Base-by-base conservation (phyloP, 2,329 filamentous ascomycete species). In the Clonostachys rosea region DNA sequence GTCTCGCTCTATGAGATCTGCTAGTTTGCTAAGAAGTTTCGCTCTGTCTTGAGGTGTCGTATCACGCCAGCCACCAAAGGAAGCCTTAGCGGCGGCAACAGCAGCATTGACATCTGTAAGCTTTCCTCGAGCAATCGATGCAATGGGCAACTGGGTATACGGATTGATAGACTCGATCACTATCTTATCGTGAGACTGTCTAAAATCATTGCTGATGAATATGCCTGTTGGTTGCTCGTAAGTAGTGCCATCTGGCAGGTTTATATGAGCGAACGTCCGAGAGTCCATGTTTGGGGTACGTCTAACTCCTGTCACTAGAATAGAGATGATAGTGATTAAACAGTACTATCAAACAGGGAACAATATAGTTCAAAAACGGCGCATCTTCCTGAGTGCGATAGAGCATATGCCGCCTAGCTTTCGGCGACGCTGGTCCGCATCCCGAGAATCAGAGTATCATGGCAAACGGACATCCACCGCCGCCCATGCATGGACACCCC, bases 1-100 rank as follows among this genome's bases (percentile, higher is more conserved):
- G 59, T 92, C 74, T 59, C 83, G 63, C 52, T 88, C 83, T 18
- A 91, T 71, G 18, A 94, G 70, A 44, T 87, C 78, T 10, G 86
- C 83, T 12, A 94, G 78, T 60, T 83, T 87, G 61, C 75, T 76
- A 73, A 94, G 77, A 45, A 92, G 64, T 34, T 75, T 75, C 35
- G 86, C 87, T 34, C 88, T 81, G 30, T 86, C 83, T 7, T 81
- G 81, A 6, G 72, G 75, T 11, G 82, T 65, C 34, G 91, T 33
- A 11, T 30, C 40, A 9, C 24, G n/a, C 47, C 47, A 49, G 16
- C 36, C 43, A 20, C 44, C 33, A 20, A 90, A 80, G 2, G 85
- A 84, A 44, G 76, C 74, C 39, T 84, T 76, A n/a, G 87, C 87
- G 17, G 52, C 35, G 11, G 55, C 47, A 13, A 66, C 51, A 12